A percentile compares a stretch with the other conserved stretches of the same genome.
phyloP scores from a whole-genome alignment of 2,329 filamentous ascomycete genomes.

The Sarocladium oryzae region DNA sequence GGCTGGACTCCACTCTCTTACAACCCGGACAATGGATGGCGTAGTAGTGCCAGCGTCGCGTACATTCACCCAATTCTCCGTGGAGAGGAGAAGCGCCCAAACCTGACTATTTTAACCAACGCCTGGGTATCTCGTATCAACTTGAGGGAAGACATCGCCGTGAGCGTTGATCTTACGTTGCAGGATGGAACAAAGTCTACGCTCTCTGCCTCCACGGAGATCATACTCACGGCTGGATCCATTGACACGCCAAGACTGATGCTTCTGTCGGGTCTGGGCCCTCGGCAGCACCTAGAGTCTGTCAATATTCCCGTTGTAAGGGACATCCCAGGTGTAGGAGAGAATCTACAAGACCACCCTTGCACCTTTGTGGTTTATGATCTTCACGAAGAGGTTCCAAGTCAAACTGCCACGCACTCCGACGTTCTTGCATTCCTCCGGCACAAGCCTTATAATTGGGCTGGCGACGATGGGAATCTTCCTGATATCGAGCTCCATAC shows the following conservation, averaged over 20 bases:
- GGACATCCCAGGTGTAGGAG: conserved; percentile 50
- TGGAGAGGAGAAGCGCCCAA: conserved; percentile 65
- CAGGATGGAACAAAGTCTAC: background rate
- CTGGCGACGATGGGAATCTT: conserved; percentile 55
- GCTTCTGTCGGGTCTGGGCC: conserved; percentile 40
- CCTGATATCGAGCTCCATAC: conserved; percentile 83
- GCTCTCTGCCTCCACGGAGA: conserved; percentile 39
- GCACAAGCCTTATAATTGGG: conserved; percentile 57
- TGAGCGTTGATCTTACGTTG: conserved; percentile 39
- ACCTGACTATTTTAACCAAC: conserved; percentile 71
- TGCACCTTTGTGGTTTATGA: conserved; percentile 52
- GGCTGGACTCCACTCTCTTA: conserved; percentile 66
- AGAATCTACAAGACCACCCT: conserved; percentile 48
- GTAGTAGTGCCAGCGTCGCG: conserved; percentile 70
- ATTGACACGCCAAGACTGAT: conserved; percentile 45
- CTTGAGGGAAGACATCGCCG: conserved; percentile 55
- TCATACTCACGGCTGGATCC: conserved; percentile 40
- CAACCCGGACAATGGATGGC: conserved; percentile 70
- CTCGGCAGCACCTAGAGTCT: conserved; percentile 27
- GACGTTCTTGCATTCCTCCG: conserved; percentile 75
- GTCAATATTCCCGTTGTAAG: conserved; percentile 32
- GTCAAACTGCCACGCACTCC: conserved; percentile 71
- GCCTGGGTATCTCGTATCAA: conserved; percentile 74
- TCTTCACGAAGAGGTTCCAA: conserved; percentile 60
- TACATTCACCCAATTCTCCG: conserved; percentile 78